phyloP scores from a whole-genome alignment of 139 green algal species.

The Volvox reticuliferus region DNA sequence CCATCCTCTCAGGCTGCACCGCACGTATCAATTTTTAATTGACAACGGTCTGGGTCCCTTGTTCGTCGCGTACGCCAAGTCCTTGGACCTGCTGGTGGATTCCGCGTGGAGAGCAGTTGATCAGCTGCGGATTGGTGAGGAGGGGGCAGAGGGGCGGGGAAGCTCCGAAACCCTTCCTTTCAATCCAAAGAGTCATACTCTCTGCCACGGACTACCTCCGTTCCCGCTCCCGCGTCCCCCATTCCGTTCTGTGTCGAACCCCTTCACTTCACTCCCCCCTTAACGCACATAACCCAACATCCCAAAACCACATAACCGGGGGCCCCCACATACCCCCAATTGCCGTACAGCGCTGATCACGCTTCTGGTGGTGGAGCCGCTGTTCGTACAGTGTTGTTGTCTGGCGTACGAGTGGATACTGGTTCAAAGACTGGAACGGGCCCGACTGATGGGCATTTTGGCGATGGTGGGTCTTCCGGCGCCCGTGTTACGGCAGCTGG shows the following conservation, averaged over 20 bases:
- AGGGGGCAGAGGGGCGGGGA: too few species aligned
- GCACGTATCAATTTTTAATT: slow-evolving; percentile 5
- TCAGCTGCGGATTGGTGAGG: background rate
- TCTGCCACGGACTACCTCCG: background rate
- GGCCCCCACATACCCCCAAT: background rate
- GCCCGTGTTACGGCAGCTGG: slow-evolving; percentile 35
- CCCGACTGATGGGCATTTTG: slow-evolving; percentile 29
- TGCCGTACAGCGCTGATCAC: slow-evolving; percentile 6
- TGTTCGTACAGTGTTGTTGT: background rate
- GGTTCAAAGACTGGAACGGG: slow-evolving; percentile 26
- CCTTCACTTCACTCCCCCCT: background rate
- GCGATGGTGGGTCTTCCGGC: slow-evolving; percentile 41
- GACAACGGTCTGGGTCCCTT: slow-evolving; percentile 28
- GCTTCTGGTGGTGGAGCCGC: slow-evolving; percentile 35
- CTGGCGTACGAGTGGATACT: background rate
- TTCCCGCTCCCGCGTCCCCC: background rate
- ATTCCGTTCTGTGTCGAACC: background rate
- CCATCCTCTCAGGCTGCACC: slow-evolving; percentile 11
- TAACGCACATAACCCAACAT: background rate
- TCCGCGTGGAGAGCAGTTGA: background rate
- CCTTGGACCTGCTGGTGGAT: slow-evolving; percentile 25
- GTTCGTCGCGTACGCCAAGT: background rate
- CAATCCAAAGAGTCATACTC: background rate
- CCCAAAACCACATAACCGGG: background rate
- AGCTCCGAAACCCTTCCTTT: background rate